Evolutionary conservation across 768 basidiomycete species (phyloP).

Genomic region (Daedaleopsis sinensis): DNA sequence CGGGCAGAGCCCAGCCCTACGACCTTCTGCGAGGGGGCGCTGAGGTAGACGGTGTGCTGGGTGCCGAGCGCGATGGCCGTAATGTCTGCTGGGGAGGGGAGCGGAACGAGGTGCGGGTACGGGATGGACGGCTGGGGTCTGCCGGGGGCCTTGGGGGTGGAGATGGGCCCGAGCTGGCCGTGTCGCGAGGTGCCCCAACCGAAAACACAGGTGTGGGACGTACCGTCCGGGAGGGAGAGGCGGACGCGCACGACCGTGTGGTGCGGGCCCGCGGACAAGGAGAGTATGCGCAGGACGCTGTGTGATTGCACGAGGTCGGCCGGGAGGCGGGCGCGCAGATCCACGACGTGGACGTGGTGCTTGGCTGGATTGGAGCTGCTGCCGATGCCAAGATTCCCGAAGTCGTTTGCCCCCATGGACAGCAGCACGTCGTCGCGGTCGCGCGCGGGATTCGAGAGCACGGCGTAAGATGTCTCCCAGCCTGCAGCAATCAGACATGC

Average conservation of each 20-base stretch:
- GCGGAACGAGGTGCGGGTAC: conserved; percentile 32
- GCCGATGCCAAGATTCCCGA: conserved; percentile 75
- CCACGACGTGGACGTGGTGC: conserved; percentile 41
- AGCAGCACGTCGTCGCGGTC: conserved; percentile 56
- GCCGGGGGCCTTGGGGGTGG: conserved; percentile 30
- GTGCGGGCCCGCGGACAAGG: conserved; percentile 64
- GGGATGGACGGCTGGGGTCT: conserved; percentile 35
- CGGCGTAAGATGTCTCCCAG: conserved; percentile 87
- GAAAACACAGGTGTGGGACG: conserved; percentile 37
- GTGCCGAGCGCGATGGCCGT: conserved; percentile 47
- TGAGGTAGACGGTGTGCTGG: conserved; percentile 52
- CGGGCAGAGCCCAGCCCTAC: conserved; percentile 68
- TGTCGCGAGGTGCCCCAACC: conserved; percentile 90
- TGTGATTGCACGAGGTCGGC: not conserved
- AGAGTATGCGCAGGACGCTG: conserved; percentile 13
- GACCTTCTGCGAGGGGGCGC: conserved; percentile 46
- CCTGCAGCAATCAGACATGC: conserved; percentile 59
- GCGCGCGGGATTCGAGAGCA: conserved; percentile 46
- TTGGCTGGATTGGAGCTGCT: conserved; percentile 1
- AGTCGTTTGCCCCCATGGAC: conserved; percentile 86
- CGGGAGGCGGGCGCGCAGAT: conserved; percentile 33
- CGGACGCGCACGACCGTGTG: conserved; percentile 62
- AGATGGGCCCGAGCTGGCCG: conserved; percentile 70
- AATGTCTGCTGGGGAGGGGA: not conserved
- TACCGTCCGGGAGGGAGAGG: conserved; percentile 26